Base-by-base conservation (phyloP, 1,284 basidiomycete species). In the Cerioporus squamosus region DNA sequence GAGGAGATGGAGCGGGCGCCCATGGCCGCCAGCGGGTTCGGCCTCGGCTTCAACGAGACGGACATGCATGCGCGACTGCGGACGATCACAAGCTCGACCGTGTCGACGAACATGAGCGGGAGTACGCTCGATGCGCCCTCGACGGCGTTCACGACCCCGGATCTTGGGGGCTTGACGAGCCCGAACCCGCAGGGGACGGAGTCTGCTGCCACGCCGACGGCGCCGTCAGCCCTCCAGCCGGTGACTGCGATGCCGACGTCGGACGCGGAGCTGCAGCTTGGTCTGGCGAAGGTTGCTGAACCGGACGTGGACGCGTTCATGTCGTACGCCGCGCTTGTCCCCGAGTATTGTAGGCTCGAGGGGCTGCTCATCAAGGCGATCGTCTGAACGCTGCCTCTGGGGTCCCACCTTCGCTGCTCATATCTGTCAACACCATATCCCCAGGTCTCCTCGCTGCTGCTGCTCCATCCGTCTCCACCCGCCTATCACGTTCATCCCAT, bases 251-350 rank as follows among this genome's bases (percentile, higher is more conserved):
- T 92, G 54, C 81, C 84, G 31, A 91, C 90, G 2, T 78, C 80
- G 3, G 90, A 92, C 63, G 76, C 78, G 7, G 90, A 92, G 74
- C 78, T 83, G 24, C 88, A 91, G 72, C 76, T 90, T 40, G 91
- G 91, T 8, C 73, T 92, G 45, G 87, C 83, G 43, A 92, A 91
- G 73, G 88, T 93, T 7, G 90, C 91, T 0, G 91, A 93, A 62
- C 83, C 90, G 20, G 91, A 93, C 69, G 75, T 86, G 53, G 91
- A 93, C 72, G 86, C 91, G 60, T 93, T 91, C 75, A 83, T 91
- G 83, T 83, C 86, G 1, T 93, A 93, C 71, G 90, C 91, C 12
- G 83, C 88, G 36, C 88, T 93, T 68, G 88, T 93, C n/a, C 88
- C 90, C 15, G 91, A 93, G 74, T 93, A 84, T 71, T 87, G 83